Base-by-base conservation (phyloP, 148 eudicot genomes). In the Chenopodium album region DNA sequence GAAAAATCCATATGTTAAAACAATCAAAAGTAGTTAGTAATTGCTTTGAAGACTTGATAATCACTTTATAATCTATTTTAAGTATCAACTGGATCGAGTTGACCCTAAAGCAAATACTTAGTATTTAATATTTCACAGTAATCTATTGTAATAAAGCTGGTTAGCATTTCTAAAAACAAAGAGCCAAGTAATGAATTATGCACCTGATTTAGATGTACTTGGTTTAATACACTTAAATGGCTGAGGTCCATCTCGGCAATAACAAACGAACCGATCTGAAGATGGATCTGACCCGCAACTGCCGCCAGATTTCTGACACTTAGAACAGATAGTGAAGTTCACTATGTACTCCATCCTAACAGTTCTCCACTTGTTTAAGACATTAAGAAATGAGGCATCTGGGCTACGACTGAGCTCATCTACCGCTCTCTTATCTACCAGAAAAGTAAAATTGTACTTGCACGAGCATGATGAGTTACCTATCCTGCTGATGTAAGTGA, bases 221-320 rank as follows among this genome's bases (percentile, higher is more conserved):
- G 64, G 19, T 31, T 62, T 31, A 32, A 19, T 71, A 32, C 77
- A 48, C 31, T 28, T 16, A 29, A 3, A n/a, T 28, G 71, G 70
- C 20, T 44, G 44, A 4, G 19, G 2, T 44, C 71, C 77, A 44
- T 62, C 28, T 14, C 56, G 44, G 4, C 71, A 80, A 72, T 60
- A 80, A 68, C 82, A 80, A 6, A 26, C 11, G 7, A 59, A 80
- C 20, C 3, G 31, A 26, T 66, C 50, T 23, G 54, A 23, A 28
- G 29, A 13, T 41, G 8, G 44, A 41, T 41, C 44, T 62, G 82
- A 80, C 1, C 77, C 82, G 26, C 82, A 80, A 41, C 9, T 46
- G 14, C 82, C 82, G 13, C 82, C 77, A 4, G 77, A 72, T 2
- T 80, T 73, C 77, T 80, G 56, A 60, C 82, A 80, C 17, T 22